These are phyloP conservation scores for Auriscalpium orientale DNA, from an alignment of 768 basidiomycete species.

Conservation along the genomic window DNA sequence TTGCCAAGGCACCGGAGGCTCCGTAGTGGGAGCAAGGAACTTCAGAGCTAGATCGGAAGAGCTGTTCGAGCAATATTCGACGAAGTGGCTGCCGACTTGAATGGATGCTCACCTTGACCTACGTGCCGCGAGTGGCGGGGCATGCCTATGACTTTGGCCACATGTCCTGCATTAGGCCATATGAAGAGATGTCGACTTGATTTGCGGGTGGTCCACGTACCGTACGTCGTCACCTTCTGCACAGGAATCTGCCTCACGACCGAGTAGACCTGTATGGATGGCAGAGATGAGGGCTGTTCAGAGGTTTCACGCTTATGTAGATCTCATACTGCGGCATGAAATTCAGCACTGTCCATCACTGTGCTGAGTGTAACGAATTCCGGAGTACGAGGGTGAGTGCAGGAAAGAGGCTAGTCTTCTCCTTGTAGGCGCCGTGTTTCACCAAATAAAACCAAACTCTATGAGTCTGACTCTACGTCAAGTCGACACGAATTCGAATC, in stretches of 20 bases:
- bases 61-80: background rate
- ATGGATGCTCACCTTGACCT: conserved; percentile 53
- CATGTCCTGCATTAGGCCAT: conserved; percentile 44
- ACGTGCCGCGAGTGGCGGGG: conserved; percentile 75
- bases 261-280: conserved; percentile 54
- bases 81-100: background rate
- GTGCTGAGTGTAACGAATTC: background rate
- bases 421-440: too few relatives aligned
- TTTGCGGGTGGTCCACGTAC: conserved; percentile 28
- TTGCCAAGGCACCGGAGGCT: conserved; percentile 75
- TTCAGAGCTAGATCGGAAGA: conserved; percentile 57
- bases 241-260: conserved; percentile 63
- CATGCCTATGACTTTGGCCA: conserved; percentile 76
- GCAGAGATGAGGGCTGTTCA: background rate
- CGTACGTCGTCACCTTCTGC: conserved; percentile 68
- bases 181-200: background rate
- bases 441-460: too few relatives aligned
- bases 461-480: too few relatives aligned
- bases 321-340: conserved; percentile 47
- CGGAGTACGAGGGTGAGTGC: too few relatives aligned
- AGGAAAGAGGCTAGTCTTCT: too few relatives aligned
- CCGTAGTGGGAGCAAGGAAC: conserved; percentile 49
- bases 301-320: background rate
- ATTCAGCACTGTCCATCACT: conserved; percentile 49
- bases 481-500: too few relatives aligned